Evolutionary conservation across 2,329 filamentous ascomycete species (phyloP).

Genomic region (Fusarium pseudonygamai): DNA sequence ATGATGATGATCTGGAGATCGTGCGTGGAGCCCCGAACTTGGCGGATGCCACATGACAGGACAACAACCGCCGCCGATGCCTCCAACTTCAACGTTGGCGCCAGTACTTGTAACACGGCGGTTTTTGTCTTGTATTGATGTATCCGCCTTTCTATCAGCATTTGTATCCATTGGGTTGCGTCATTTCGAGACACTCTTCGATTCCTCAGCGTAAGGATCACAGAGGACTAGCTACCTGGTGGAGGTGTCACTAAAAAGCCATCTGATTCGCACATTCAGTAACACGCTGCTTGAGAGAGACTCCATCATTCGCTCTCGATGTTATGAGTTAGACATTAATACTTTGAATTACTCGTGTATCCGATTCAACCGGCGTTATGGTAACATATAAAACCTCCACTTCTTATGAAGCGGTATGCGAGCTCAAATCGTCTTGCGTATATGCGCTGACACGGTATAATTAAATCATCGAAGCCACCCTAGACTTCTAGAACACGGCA

Average conservation of each 20-base stretch:
- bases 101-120: neutral
- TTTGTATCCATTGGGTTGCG: neutral
- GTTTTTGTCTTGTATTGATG: neutral
- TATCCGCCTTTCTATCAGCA: neutral
- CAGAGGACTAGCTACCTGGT: accelerated
- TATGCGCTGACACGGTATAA: too few species aligned
- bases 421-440: neutral
- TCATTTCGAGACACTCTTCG: neutral
- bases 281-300: neutral
- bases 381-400: neutral
- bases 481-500: neutral
- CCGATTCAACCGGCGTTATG: accelerated
- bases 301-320: too few species aligned
- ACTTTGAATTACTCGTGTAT: accelerated
- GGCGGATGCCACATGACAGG: too few species aligned
- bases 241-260: neutral
- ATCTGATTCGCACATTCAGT: neutral
- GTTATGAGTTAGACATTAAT: neutral
- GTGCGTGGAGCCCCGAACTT: neutral
- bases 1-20: neutral
- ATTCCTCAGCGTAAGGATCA: too few species aligned
- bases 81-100: neutral
- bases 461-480: neutral
- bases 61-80: neutral
- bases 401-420: neutral